Base-by-base conservation (phyloP, 371 early-diverging fungal genomes). In the Lichtheimia hyalospora region DNA sequence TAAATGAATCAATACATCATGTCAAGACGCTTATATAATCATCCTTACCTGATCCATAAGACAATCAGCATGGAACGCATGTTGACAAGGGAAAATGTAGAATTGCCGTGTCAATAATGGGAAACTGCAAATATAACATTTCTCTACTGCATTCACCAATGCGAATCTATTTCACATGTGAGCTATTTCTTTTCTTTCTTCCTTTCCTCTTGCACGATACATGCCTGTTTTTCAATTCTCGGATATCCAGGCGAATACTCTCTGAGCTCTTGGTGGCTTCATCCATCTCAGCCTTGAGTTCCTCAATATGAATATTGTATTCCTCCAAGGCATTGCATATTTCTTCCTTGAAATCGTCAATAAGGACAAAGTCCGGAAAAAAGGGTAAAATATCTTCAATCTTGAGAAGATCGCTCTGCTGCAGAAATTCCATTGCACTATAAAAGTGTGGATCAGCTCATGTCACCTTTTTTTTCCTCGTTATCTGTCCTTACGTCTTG, bases 321-420 rank as follows among this genome's bases (percentile, higher is more conserved):
- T 91, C 90, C 54, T 93, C 91, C 15, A 96, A 79, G 1, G 95
- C 94, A 10, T 74, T 60, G 67, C 90, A 92, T 7, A 95, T 89
- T 58, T 95, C 96, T 44, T 87, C 87, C 76, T 96, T 96, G 69
- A 97, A 96, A 59, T 96, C 95, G 63, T 96, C 95, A 65, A 98
- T 97, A 0, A 89, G 75, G 0, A 92, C 91, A 74, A 95, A 95
- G 60, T 97, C 97, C 0, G 97, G 96, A 68, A 98, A 96, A 70
- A 90, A 94, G 1, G 96, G 96, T 25, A 98, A 69, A 23, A 98
- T 88, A 66, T 98, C 97, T 68, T 96, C 96, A 54, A 98, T 92
- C 62, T 92, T 92, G 40, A 97, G 73, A 13, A 96, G 73, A 46
- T 92, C 91, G 40, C 90, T 87, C 49, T 88, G 75, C 59, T 88